Evolutionary conservation across 306 rosid genomes (phyloP).

Genomic region (Begonia peltatifolia): DNA sequence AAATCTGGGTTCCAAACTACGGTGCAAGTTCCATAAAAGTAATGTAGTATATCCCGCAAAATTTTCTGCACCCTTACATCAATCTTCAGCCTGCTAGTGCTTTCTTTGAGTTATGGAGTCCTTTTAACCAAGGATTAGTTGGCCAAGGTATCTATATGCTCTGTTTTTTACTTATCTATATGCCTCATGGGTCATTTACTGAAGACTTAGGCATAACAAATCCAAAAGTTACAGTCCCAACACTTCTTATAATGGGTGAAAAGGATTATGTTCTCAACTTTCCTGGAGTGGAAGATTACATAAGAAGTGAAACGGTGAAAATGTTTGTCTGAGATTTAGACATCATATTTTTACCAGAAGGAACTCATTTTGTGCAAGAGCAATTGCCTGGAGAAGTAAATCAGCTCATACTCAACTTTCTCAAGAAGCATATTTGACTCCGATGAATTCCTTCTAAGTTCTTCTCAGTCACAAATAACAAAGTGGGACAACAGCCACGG

Average conservation of each 20-base stretch:
- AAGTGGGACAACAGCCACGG: no score
- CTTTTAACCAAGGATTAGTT: no score
- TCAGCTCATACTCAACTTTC: constrained; percentile 48
- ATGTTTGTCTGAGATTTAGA: constrained; percentile 41
- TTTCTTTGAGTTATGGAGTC: no score
- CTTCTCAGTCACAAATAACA: no score
- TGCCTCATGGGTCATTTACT: constrained; percentile 30
- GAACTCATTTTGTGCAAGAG: constrained; percentile 84
- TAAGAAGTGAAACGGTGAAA: constrained; percentile 41
- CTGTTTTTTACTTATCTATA: background rate
- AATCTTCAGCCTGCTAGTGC: no score
- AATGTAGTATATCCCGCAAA: constrained; percentile 3
- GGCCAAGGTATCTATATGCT: no score
- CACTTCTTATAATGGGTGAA: constrained; percentile 43
- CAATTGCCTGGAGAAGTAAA: constrained; percentile 57
- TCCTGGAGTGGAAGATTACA: constrained; percentile 49
- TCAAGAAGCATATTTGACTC: constrained; percentile 23
- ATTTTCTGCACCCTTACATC: no score
- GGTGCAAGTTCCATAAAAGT: constrained; percentile 71
- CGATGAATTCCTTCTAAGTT: background rate
- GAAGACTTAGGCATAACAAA: constrained; percentile 27
- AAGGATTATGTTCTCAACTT: constrained; percentile 53
- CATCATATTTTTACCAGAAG: constrained; percentile 45
- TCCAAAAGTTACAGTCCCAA: constrained; percentile 38
- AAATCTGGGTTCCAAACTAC: constrained; percentile 68